phyloP scores from a whole-genome alignment of 2,329 filamentous ascomycete species.

The Mycosphaerella sp. region DNA sequence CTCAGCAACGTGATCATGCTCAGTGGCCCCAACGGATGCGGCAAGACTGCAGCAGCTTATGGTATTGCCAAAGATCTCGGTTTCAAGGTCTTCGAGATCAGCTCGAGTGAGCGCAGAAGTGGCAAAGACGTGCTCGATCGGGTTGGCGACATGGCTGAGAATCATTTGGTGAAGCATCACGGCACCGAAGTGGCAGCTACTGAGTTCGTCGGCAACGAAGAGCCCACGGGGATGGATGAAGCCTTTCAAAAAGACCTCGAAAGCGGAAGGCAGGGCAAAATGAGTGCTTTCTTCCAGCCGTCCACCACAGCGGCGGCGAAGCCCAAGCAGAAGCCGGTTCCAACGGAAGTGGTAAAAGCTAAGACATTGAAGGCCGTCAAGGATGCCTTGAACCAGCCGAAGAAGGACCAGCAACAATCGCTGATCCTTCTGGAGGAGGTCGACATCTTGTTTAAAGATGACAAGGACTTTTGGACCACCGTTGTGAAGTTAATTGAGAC shows the following conservation, averaged over 20 bases:
- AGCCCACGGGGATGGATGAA: conserved; percentile 36
- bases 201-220: conserved; percentile 29
- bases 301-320: conserved; percentile 35
- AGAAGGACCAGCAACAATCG: conserved; percentile 71
- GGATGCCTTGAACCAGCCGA: conserved; percentile 34
- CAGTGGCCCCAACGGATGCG: conserved; percentile 82
- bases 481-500: conserved; percentile 69
- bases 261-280: conserved; percentile 66
- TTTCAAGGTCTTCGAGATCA: conserved; percentile 94
- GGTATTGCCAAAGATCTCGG: conserved; percentile 86
- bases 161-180: conserved; percentile 70
- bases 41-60: conserved; percentile 88
- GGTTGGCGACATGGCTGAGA: conserved; percentile 94
- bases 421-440: conserved; percentile 91
- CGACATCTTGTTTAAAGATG: conserved; percentile 89
- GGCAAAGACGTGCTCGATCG: conserved; percentile 86
- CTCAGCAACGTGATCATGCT: conserved; percentile 74
- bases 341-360: conserved; percentile 27
- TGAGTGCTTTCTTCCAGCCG: conserved; percentile 71
- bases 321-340: conserved; percentile 24
- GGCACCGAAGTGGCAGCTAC: conserved; percentile 23
- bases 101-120: conserved; percentile 71
- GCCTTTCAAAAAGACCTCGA: conserved; percentile 53
- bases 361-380: conserved; percentile 24
- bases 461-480: conserved; percentile 89